These are phyloP conservation scores for Collariella sp. DNA, from an alignment of 495 filamentous ascomycete genomes.

Conservation along the genomic window DNA sequence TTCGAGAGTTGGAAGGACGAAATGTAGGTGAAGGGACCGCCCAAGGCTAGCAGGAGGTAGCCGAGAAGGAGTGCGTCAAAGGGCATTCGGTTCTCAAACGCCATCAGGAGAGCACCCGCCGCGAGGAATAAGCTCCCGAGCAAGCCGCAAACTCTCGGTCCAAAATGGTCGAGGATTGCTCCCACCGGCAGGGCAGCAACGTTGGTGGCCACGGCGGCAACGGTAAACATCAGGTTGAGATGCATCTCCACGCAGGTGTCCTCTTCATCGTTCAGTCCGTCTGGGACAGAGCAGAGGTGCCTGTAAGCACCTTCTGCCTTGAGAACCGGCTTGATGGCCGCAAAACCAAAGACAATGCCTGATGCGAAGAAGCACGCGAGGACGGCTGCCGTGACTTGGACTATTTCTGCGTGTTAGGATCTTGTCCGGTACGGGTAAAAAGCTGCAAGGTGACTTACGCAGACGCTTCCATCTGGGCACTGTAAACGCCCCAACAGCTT, in stretches of 20 bases:
- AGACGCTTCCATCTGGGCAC: slow-evolving; percentile 56
- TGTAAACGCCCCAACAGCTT: slow-evolving; percentile 60
- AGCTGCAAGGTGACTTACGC: slow-evolving; percentile 36
- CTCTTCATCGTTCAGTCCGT: slow-evolving; percentile 45
- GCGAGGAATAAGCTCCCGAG: slow-evolving; percentile 62
- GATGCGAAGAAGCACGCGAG: slow-evolving; percentile 76
- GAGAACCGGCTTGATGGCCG: slow-evolving; percentile 74
- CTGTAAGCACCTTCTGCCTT: slow-evolving; percentile 67
- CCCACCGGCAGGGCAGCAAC: slow-evolving; percentile 77
- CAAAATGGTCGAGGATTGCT: slow-evolving; percentile 75
- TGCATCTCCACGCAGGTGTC: slow-evolving; percentile 65
- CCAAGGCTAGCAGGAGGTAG: slow-evolving; percentile 74
- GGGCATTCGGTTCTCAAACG: slow-evolving; percentile 56
- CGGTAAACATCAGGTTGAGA: slow-evolving; percentile 89
- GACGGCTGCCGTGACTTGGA: slow-evolving; percentile 58
- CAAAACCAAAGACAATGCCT: slow-evolving; percentile 76
- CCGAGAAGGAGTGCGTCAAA: slow-evolving; percentile 67
- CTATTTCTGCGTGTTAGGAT: slow-evolving; percentile 20
- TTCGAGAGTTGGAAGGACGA: slow-evolving; percentile 90
- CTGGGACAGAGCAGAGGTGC: slow-evolving; percentile 45
- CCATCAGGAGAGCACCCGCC: slow-evolving; percentile 61
- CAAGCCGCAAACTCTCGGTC: slow-evolving; percentile 67
- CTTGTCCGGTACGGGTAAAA: not conserved
- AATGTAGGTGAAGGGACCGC: slow-evolving; percentile 86
- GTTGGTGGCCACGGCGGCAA: slow-evolving; percentile 76